These are phyloP conservation scores for Myriosclerotinia duriaeana DNA, from an alignment of 2,329 filamentous ascomycete genomes.

Conservation along the genomic window DNA sequence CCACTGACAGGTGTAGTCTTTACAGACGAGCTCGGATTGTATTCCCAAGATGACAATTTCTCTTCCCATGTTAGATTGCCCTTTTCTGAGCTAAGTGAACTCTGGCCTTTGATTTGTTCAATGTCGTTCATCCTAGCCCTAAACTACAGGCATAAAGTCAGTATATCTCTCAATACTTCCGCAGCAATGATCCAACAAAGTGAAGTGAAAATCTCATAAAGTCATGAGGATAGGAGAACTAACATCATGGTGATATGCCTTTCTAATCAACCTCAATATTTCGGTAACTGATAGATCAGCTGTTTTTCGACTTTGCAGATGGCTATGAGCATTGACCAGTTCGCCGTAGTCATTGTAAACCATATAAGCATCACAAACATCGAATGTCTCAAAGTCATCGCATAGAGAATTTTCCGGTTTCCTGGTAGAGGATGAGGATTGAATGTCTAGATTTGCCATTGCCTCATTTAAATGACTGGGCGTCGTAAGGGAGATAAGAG, in stretches of 20 bases:
- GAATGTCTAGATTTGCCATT: background rate
- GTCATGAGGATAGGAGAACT: slow-evolving; percentile 12
- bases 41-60: slow-evolving; percentile 34
- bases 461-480: background rate
- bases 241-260: slow-evolving; percentile 37
- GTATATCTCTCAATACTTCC: background rate
- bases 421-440: background rate
- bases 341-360: slow-evolving; percentile 39
- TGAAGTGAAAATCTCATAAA: background rate
- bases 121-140: slow-evolving; percentile 32
- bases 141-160: slow-evolving; percentile 28
- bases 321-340: slow-evolving; percentile 30
- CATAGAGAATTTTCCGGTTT: background rate
- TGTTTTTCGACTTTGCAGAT: slow-evolving; percentile 23
- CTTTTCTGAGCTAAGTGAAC: slow-evolving; percentile 10
- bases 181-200: background rate
- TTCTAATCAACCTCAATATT: slow-evolving; percentile 35
- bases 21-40: slow-evolving; percentile 25
- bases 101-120: slow-evolving; percentile 10
- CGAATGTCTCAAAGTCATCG: background rate
- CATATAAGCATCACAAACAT: slow-evolving; percentile 29
- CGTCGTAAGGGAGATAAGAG: slow-evolving; percentile 5
- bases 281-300: slow-evolving; percentile 32
- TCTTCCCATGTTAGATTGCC: slow-evolving; percentile 10
- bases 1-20: slow-evolving; percentile 1